phyloP scores from a whole-genome alignment of 2,329 filamentous ascomycete genomes.

The Zasmidium cellare region DNA sequence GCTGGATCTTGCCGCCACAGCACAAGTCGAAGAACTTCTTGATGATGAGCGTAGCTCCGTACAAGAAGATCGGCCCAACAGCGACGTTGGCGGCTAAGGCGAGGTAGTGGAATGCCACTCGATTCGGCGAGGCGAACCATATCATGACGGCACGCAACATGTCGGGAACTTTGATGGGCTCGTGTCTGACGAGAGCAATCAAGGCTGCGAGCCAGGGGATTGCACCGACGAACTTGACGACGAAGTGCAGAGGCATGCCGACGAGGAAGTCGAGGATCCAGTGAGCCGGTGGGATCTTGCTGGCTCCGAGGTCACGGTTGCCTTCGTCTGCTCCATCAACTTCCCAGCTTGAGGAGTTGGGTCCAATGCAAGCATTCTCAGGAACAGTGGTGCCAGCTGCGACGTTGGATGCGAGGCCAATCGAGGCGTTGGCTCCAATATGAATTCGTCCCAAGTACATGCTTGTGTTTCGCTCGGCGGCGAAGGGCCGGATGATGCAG shows the following conservation, averaged over 20 bases:
- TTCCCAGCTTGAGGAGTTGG: constrained; percentile 61
- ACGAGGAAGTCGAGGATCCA: constrained; percentile 46
- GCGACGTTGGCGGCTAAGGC: constrained; percentile 45
- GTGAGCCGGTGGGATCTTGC: constrained; percentile 45
- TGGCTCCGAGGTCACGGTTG: constrained; percentile 47
- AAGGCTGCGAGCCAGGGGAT: constrained; percentile 45
- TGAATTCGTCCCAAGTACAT: constrained; percentile 58
- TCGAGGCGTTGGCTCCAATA: constrained; percentile 49
- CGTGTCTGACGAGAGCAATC: constrained; percentile 47
- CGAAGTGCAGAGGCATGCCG: constrained; percentile 44
- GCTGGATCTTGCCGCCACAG: constrained; percentile 32
- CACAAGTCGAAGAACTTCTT: constrained; percentile 43
- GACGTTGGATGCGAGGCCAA: constrained; percentile 53
- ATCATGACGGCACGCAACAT: constrained; percentile 45
- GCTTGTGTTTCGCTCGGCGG: constrained; percentile 56
- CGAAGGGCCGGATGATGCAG: constrained; percentile 55
- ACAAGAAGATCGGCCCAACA: constrained; percentile 48
- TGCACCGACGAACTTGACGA: constrained; percentile 46
- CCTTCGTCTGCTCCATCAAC: constrained; percentile 47
- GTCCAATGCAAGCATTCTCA: constrained; percentile 53
- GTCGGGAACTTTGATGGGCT: constrained; percentile 36
- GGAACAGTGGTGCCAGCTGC: constrained; percentile 53
- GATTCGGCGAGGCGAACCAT: constrained; percentile 51
- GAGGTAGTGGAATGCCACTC: constrained; percentile 54
- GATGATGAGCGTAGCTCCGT: constrained; percentile 44